Evolutionary conservation across 352 stramenopile genomes (phyloP), one percentile per base, ranked within the genome.

Genomic region (Hyaloperonospora brassicae): DNA sequence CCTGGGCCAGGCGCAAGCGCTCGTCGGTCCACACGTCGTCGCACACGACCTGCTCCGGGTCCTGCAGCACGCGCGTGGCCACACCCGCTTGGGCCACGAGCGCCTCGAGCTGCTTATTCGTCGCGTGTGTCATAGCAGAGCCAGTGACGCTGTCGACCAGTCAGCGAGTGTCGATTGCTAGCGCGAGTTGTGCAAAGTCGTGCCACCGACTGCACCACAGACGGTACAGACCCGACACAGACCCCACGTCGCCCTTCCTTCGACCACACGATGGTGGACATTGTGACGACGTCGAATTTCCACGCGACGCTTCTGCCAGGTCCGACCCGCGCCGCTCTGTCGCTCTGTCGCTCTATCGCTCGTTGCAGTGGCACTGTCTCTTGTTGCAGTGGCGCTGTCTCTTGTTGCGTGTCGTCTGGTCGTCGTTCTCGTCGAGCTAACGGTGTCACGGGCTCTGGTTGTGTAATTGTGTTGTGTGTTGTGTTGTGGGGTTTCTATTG

Each of bases 261-360:
- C 17, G 17, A 17, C 17, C 17, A 17, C 17, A 17, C 17, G 17
- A 17, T 17, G 17, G 17, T 50, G 27, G 27, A 53, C 38, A 53
- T 42, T 51, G 81, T 93, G 25, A 92, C 84, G 44, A 93, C 84
- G 36, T 91, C 84, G 67, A 93, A 93, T 67, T 92, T 93, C 64
- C 84, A 93, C 64, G 84, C 84, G 38, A 93, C 83, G 58, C 60
- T 93, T 54, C 73, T 93, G 49, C 69, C 73, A 72, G 80, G 83
- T 89, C 45, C 70, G 64, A 57, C 9, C 14, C 7, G 2, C 1
- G 1, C 11, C 0, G 22, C 22, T 36, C 17, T 17, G 17, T 17
- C 17, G 17, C 17, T 17, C 17, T 17, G 17, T 17, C 17, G 17
- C 17, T 17, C 17, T 17, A 17, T 17, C 17, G 17, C 17, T 17